These are phyloP conservation scores for Hansenula anomala DNA, from an alignment of 1,139 yeast genomes.

Conservation along the genomic window DNA sequence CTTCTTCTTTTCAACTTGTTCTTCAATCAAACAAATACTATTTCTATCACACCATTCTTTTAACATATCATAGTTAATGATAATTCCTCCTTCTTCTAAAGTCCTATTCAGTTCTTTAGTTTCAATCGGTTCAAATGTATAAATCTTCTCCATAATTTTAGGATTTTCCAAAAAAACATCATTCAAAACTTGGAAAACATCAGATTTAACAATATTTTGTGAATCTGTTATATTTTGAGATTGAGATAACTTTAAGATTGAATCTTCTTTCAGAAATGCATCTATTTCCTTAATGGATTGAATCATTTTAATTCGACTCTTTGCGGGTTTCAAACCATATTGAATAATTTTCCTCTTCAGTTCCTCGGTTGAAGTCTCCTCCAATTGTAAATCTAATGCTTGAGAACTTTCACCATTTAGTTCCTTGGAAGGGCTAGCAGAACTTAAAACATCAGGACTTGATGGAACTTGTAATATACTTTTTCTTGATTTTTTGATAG, in stretches of 20 bases:
- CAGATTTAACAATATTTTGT: conserved; percentile 16
- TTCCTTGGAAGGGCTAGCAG: conserved; percentile 5
- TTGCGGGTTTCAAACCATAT: conserved; percentile 34
- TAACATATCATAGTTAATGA: conserved; percentile 8
- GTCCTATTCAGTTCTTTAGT: conserved; percentile 20
- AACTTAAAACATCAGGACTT: conserved; percentile 9
- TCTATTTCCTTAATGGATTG: conserved; percentile 22
- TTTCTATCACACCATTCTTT: conserved; percentile 22
- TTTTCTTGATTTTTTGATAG: conserved; percentile 11
- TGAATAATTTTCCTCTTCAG: conserved; percentile 25
- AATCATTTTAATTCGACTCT: conserved; percentile 29
- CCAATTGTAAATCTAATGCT: conserved; percentile 12
- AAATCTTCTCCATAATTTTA: conserved; percentile 25
- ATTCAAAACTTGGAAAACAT: conserved; percentile 21
- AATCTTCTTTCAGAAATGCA: conserved; percentile 13
- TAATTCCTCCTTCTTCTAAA: conserved; percentile 6
- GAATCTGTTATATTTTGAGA: conserved; percentile 14
- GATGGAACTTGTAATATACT: conserved; percentile 20
- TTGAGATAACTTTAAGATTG: conserved; percentile 13
- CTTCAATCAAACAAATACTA: conserved; percentile 18
- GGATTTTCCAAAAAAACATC: conserved; percentile 20
- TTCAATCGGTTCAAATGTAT: conserved; percentile 31
- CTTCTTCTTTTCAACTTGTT: neutral
- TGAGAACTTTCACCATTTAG: too few species aligned
- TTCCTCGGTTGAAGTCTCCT: conserved; percentile 24